These are phyloP conservation scores for Jamesozyma gamospora DNA, from an alignment of 805 yeast species.

Conservation along the genomic window DNA sequence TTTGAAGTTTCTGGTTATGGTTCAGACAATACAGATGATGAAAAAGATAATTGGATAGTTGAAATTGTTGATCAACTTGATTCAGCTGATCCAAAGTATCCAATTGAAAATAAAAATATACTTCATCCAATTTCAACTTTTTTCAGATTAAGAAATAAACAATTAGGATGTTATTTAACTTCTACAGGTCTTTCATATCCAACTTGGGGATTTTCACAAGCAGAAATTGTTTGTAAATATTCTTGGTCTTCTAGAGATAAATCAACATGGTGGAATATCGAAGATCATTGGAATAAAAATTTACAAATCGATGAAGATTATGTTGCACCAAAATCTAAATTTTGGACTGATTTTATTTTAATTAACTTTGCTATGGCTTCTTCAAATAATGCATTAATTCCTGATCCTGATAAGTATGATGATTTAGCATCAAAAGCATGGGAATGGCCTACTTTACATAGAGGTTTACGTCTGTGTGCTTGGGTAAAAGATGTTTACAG, in stretches of 20 bases:
- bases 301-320: slow-evolving; percentile 44
- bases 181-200: slow-evolving; percentile 79
- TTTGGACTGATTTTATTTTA: slow-evolving; percentile 66
- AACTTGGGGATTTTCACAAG: slow-evolving; percentile 96
- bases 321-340: slow-evolving; percentile 57
- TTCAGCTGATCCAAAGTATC: slow-evolving; percentile 20
- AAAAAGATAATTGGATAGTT: slow-evolving; percentile 66
- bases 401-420: slow-evolving; percentile 68
- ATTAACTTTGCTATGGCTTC: slow-evolving; percentile 83
- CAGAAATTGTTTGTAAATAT: slow-evolving; percentile 79
- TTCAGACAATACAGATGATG: slow-evolving; percentile 51
- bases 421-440: slow-evolving; percentile 63
- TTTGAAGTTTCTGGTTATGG: slow-evolving; percentile 72
- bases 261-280: slow-evolving; percentile 85
- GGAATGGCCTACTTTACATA: slow-evolving; percentile 81
- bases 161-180: slow-evolving; percentile 73
- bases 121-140: slow-evolving; percentile 79
- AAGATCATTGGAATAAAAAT: slow-evolving; percentile 50
- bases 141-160: slow-evolving; percentile 61
- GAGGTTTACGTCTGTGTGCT: slow-evolving; percentile 66
- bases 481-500: slow-evolving; percentile 56
- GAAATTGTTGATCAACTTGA: slow-evolving; percentile 56
- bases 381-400: slow-evolving; percentile 71
- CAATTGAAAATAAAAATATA: slow-evolving; percentile 38
- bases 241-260: slow-evolving; percentile 64